phyloP scores from a whole-genome alignment of 148 eudicot species.

The Agrostemma githago region DNA sequence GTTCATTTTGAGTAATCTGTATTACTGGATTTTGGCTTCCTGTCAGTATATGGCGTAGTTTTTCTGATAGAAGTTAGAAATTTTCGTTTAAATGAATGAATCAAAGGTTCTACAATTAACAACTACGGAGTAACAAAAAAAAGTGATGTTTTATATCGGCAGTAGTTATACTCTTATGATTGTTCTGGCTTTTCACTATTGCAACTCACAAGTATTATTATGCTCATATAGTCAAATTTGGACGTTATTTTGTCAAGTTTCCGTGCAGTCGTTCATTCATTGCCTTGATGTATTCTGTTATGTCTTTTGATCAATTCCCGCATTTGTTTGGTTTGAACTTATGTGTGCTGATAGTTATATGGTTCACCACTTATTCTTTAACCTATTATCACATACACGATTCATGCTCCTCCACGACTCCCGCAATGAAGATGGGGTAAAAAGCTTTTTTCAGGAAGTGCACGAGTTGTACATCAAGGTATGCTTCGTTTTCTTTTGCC shows the following conservation, averaged over 20 bases:
- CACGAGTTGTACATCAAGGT: slow-evolving; percentile 97
- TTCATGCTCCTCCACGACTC: slow-evolving; percentile 95
- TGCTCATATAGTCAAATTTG: background rate
- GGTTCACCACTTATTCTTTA: slow-evolving; percentile 33
- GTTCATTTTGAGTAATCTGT: background rate
- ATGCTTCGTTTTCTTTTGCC: slow-evolving; percentile 19
- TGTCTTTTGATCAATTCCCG: background rate
- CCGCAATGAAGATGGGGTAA: slow-evolving; percentile 95
- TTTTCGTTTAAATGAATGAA: background rate
- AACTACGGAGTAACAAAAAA: background rate
- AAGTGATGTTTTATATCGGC: background rate
- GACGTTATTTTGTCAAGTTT: background rate
- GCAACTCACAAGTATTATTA: background rate
- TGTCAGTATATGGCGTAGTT: background rate
- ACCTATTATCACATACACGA: slow-evolving; percentile 68
- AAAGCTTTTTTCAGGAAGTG: slow-evolving; percentile 96
- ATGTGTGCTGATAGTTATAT: background rate
- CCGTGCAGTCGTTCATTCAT: background rate
- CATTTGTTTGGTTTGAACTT: background rate
- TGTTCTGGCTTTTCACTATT: background rate
- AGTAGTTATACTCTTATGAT: background rate
- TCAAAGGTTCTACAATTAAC: background rate
- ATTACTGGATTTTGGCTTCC: background rate
- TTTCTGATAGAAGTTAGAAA: background rate
- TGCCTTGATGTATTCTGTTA: background rate